phyloP scores from a whole-genome alignment of 495 filamentous ascomycete genomes.

The Aspergillus conjunctus region DNA sequence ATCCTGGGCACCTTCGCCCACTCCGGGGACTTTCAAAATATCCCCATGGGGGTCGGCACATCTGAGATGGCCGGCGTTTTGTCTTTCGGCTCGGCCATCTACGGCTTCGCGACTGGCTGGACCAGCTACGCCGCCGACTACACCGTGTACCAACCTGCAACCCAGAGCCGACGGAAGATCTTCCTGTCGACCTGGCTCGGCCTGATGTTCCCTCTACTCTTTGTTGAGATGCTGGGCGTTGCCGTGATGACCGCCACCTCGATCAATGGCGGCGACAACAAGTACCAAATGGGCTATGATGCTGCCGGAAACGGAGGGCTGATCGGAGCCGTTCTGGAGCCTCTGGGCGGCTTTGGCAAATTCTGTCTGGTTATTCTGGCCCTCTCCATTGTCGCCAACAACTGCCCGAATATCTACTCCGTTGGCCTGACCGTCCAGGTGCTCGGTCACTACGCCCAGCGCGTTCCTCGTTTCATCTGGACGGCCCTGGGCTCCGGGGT shows the following conservation, averaged over 20 bases:
- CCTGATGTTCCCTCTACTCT: constrained; percentile 70
- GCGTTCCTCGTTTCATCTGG: constrained; percentile 79
- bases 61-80: constrained; percentile 66
- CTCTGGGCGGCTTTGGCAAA: constrained; percentile 73
- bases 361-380: constrained; percentile 83
- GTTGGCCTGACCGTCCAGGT: constrained; percentile 76
- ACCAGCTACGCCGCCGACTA: constrained; percentile 80
- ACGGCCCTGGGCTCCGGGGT: constrained; percentile 65
- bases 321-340: constrained; percentile 65
- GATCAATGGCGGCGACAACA: constrained; percentile 49
- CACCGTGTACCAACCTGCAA: constrained; percentile 76
- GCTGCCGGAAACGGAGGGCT: constrained; percentile 70
- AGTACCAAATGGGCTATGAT: constrained; percentile 62
- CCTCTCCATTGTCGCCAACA: constrained; percentile 79
- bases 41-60: constrained; percentile 64
- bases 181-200: constrained; percentile 73
- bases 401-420: constrained; percentile 89
- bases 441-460: constrained; percentile 62
- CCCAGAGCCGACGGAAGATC: constrained; percentile 57
- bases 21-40: constrained; percentile 69
- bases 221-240: constrained; percentile 78
- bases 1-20: constrained; percentile 73
- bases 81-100: constrained; percentile 73
- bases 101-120: constrained; percentile 81
- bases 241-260: constrained; percentile 68